Evolutionary conservation across 2,329 filamentous ascomycete species (phyloP).

Genomic region (Knufia petricola): DNA sequence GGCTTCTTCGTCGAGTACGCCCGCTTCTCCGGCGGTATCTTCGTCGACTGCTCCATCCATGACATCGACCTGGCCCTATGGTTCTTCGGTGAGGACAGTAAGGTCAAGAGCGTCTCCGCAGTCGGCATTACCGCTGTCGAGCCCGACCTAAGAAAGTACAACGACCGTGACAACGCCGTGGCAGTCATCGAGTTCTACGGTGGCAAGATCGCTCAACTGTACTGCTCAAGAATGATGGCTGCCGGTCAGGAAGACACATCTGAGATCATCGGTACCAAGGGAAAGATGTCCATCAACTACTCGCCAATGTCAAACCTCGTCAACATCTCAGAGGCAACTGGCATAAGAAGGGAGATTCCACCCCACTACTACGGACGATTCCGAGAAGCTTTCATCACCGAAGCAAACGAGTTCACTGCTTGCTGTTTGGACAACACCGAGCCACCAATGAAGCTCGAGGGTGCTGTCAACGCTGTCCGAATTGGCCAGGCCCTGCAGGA

Average conservation of each 20-base stretch:
- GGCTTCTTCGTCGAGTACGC: slow-evolving; percentile 62
- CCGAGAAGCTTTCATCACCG: slow-evolving; percentile 52
- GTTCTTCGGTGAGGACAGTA: slow-evolving; percentile 49
- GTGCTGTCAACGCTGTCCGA: slow-evolving; percentile 47
- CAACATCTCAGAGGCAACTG: slow-evolving; percentile 44
- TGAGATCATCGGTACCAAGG: slow-evolving; percentile 57
- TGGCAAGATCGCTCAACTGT: slow-evolving; percentile 56
- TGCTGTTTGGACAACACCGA: slow-evolving; percentile 47
- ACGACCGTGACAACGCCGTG: slow-evolving; percentile 54
- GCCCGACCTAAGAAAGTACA: slow-evolving; percentile 47
- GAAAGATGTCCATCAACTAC: slow-evolving; percentile 53
- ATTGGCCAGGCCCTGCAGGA: slow-evolving; percentile 55
- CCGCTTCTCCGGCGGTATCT: slow-evolving; percentile 56
- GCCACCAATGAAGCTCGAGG: slow-evolving; percentile 47
- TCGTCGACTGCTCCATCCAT: slow-evolving; percentile 62
- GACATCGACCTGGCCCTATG: slow-evolving; percentile 58
- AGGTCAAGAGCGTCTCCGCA: slow-evolving; percentile 48
- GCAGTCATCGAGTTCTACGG: slow-evolving; percentile 57
- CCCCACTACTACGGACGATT: slow-evolving; percentile 55
- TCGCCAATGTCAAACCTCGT: slow-evolving; percentile 48
- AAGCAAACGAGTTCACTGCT: slow-evolving; percentile 55
- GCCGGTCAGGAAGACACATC: slow-evolving; percentile 56
- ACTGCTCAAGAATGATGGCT: slow-evolving; percentile 57
- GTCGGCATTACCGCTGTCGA: slow-evolving; percentile 51
- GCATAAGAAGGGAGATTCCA: slow-evolving; percentile 52